Conservation (phyloP, 495 filamentous ascomycete genomes). For the Cercophora sp. region DNA sequence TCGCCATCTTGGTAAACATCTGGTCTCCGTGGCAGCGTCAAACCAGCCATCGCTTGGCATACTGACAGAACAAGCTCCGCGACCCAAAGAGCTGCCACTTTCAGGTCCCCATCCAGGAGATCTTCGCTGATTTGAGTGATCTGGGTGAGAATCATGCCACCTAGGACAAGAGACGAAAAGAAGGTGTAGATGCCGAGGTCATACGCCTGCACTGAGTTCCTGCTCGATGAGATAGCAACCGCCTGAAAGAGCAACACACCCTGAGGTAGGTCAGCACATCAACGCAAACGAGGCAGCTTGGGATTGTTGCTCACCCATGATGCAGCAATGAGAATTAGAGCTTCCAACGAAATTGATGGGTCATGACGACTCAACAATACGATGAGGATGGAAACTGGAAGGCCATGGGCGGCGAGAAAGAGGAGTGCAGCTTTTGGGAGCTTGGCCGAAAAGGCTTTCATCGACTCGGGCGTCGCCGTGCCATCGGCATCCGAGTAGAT, state of each 20-base stretch:
- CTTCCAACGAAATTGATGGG: slow-evolving; percentile 26
- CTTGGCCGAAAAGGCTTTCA: slow-evolving; percentile 49
- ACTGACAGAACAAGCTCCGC: slow-evolving; percentile 35
- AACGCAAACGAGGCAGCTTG: not conserved
- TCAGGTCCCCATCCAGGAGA: slow-evolving; percentile 23
- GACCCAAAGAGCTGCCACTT: slow-evolving; percentile 33
- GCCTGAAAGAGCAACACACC: slow-evolving; percentile 45
- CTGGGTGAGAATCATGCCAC: slow-evolving; percentile 37
- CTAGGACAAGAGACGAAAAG: slow-evolving; percentile 37
- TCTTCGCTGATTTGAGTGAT: slow-evolving; percentile 29
- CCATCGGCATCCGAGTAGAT: slow-evolving; percentile 63
- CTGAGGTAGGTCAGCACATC: slow-evolving; percentile 25
- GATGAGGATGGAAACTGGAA: slow-evolving; percentile 40
- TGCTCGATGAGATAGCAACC: slow-evolving; percentile 37
- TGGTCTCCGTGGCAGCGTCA: slow-evolving; percentile 62
- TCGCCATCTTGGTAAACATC: slow-evolving; percentile 56
- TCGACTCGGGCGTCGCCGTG: slow-evolving; percentile 52
- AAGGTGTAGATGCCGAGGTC: slow-evolving; percentile 44
- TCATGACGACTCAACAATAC: slow-evolving; percentile 37
- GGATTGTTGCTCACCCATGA: slow-evolving; percentile 43
- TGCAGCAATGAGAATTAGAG: slow-evolving; percentile 36
- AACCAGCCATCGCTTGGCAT: slow-evolving; percentile 33
- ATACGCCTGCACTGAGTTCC: slow-evolving; percentile 44
- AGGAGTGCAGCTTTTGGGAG: slow-evolving; percentile 45
- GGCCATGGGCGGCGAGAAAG: slow-evolving; percentile 41